Evolutionary conservation across 1,284 basidiomycete genomes (phyloP).

Genomic region (Lentinula novae-zelandiae): DNA sequence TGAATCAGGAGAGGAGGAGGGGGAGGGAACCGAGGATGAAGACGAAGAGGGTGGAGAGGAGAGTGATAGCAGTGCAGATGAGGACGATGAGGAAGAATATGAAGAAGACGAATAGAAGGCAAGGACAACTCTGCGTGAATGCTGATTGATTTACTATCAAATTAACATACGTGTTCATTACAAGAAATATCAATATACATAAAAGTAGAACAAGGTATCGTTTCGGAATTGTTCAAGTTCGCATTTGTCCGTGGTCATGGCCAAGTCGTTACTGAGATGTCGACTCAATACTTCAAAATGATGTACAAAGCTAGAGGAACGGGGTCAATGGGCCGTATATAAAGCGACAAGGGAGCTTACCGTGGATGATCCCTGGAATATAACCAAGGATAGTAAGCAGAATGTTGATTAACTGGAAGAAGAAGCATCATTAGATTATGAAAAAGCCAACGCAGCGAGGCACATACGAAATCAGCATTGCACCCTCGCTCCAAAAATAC

Average conservation of each 20-base stretch:
- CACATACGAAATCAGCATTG: conserved; percentile 57
- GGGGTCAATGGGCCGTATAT: conserved; percentile 5
- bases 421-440: not conserved
- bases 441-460: not conserved
- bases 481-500: conserved; percentile 81
- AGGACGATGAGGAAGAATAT: conserved; percentile 6
- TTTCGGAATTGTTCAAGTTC: not conserved
- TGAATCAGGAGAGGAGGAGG: conserved; percentile 18
- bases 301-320: conserved; percentile 59
- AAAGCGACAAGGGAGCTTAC: conserved; percentile 29
- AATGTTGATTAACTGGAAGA: conserved; percentile 60
- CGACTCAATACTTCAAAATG: conserved; percentile 54
- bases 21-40: conserved; percentile 23
- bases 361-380: conserved; percentile 75
- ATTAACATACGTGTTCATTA: not conserved
- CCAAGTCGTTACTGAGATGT: not conserved
- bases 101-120: conserved; percentile 19
- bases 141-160: not conserved
- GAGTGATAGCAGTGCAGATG: conserved; percentile 11
- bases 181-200: not conserved
- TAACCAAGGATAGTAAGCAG: conserved; percentile 60
- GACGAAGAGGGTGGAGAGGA: conserved; percentile 20
- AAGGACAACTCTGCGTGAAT: not conserved
- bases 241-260: not conserved
- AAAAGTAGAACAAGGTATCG: conserved; percentile 1